Evolutionary conservation across 192 early-diverging fungal genomes (phyloP), one percentile per base, ranked within the genome.

Genomic region (Coemansia furcata): DNA sequence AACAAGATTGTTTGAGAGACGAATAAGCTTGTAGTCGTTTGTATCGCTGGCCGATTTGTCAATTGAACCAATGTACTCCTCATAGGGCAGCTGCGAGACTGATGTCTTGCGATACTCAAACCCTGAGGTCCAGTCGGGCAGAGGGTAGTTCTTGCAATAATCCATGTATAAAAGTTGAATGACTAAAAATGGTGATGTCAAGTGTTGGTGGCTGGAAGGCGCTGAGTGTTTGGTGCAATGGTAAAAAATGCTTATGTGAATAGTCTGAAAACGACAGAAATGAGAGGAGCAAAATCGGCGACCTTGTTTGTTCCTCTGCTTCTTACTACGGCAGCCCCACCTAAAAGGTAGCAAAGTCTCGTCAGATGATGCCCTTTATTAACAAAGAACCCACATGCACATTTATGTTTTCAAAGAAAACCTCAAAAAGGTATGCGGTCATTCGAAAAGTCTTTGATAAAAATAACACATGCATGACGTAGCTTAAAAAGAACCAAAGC

Each of bases 1-100:
- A 54, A 86, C 76, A 17, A 90, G 71, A 7, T 84, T 68, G 62
- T 90, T 90, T 4, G 62, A 68, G 6, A 89, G 66, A 8, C 67
- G 65, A n/a, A 90, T 55, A 8, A 88, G 65, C 8, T 85, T 71
- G 62, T 89, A 88, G 44, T 75, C 37, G 49, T 86, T 68, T 6
- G 83, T 73, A 65, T 89, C 88, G 36, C 75, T 82, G 23, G 62
- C 65, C 2, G 84, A 74, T 11, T 63, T 74, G 65, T 89, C 83
- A 38, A 85, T 35, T 6, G 42, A 14, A 0, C 37, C 57, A 8
- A 30, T 36, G 29, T 42, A 65, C 33, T 43, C 55, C 5, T 62
- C 57, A 36, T 74, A 74, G 1, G 66, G 52, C 15, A 59, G 55
- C 29, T 33, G 21, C n/a, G 59, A 49, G 10, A 3, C 7, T 4